phyloP scores from a whole-genome alignment of 768 basidiomycete genomes.

The Tricholoma furcatifolium region DNA sequence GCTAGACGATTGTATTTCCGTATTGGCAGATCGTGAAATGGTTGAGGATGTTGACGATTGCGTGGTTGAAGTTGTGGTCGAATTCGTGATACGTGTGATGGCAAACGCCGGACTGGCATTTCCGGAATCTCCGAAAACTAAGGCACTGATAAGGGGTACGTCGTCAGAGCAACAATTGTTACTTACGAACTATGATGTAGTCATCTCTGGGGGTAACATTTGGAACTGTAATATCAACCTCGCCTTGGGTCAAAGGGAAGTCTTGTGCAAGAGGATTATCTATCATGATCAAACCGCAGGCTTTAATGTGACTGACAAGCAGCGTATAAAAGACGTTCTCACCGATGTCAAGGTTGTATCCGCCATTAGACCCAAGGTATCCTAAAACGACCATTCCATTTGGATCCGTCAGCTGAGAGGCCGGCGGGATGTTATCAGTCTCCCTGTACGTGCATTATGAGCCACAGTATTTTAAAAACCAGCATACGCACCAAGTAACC shows the following conservation, averaged over 20 bases:
- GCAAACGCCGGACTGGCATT: constrained; percentile 59
- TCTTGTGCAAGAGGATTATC: constrained; percentile 56
- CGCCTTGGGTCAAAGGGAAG: constrained; percentile 52
- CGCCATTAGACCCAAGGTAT: constrained; percentile 35
- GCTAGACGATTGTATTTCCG: constrained; percentile 14
- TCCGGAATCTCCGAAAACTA: constrained; percentile 71
- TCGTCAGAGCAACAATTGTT: constrained; percentile 18
- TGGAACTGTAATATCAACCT: constrained; percentile 53
- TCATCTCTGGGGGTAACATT: constrained; percentile 37
- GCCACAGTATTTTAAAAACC: constrained; percentile 1
- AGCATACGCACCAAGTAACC: constrained; percentile 50
- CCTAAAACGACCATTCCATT: constrained; percentile 54
- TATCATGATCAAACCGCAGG: constrained; percentile 26
- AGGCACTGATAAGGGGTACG: constrained; percentile 2
- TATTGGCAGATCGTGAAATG: not conserved
- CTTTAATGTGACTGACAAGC: not conserved
- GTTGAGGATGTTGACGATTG: not conserved
- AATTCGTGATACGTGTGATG: constrained; percentile 48
- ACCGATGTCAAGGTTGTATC: constrained; percentile 57
- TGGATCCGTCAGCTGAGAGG: constrained; percentile 45
- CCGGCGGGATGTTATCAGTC: constrained; percentile 43
- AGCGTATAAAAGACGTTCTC: constrained; percentile 15
- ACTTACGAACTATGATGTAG: constrained; percentile 67
- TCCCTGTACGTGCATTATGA: constrained; percentile 37
- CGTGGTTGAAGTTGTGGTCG: constrained; percentile 18